Evolutionary conservation across 2,329 filamentous ascomycete genomes (phyloP), one percentile per base, ranked within the genome.

Genomic region (Penicillium decumbens): DNA sequence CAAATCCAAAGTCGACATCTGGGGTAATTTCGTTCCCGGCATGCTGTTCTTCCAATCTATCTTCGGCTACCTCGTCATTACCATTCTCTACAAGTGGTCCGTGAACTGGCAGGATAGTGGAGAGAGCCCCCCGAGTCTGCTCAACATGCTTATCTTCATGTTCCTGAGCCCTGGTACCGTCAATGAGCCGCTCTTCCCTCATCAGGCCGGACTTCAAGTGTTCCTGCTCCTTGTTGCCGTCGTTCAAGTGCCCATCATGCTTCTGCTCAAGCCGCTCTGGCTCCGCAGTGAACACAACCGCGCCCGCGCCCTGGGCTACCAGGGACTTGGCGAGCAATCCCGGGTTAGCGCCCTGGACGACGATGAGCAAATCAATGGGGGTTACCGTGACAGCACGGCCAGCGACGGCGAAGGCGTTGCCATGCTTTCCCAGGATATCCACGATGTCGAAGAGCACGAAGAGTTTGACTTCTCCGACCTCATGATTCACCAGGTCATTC

Each of bases 91-190:
- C 80, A 98, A 98, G 75, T 98, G 95, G 93, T 86, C 81, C 8
- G 80, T 95, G 32, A 85, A 98, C 71, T 98, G 93, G 93, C 74
- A 75, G 41, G 82, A 78, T 9, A 79, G 78, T 37, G 83, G 78
- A 35, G 68, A 79, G 59, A 79, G 82, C 54, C 89, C 95, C 1
- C 93, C 95, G 2, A 89, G 90, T 64, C 78, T 98, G 52, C 76
- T 98, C 55, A 98, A 98, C 80, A 97, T 97, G 92, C 79, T 98
- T 65, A 98, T 98, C 65, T 96, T 96, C 80, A 98, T 98, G 95
- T 98, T 98, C 77, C 75, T 98, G 60, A 83, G 85, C 56, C 93
- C 93, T 3, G 90, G 90, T 44, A 87, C 72, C 0, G 74, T 87
- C 24, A 65, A 70, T 25, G 81, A 89, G 53, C 79, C 79, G 43